Evolutionary conservation across 2,329 filamentous ascomycete species (phyloP).

Genomic region (Ceratocystiopsis minuta): DNA sequence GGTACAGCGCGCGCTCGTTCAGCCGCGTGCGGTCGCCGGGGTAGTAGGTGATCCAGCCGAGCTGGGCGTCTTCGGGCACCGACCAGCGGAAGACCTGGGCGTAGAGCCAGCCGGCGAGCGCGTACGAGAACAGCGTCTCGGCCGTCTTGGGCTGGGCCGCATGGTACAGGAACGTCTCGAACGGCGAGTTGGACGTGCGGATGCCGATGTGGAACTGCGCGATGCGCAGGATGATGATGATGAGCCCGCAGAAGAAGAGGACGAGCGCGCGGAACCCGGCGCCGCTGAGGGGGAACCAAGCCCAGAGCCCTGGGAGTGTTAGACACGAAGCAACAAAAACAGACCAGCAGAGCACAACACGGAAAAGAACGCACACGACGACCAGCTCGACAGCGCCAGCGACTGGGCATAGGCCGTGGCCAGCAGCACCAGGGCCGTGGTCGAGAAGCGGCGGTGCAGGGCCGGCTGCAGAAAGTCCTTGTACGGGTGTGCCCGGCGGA

Average conservation of each 20-base stretch:
- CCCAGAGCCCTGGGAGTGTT: constrained; percentile 48
- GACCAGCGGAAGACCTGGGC: constrained; percentile 68
- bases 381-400: constrained; percentile 49
- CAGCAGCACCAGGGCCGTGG: constrained; percentile 52
- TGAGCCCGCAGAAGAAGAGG: constrained; percentile 58
- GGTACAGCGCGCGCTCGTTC: constrained; percentile 74
- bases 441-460: constrained; percentile 71
- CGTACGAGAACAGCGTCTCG: constrained; percentile 60
- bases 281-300: constrained; percentile 66
- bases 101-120: constrained; percentile 61
- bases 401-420: constrained; percentile 56
- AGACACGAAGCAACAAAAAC: constrained; percentile 1
- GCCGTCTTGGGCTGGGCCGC: constrained; percentile 41
- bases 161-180: constrained; percentile 43
- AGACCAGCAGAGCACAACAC: neutral
- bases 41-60: constrained; percentile 57
- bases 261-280: constrained; percentile 57
- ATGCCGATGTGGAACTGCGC: constrained; percentile 61
- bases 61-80: constrained; percentile 35
- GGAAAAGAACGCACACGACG: constrained; percentile 39
- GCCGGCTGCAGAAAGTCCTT: constrained; percentile 83
- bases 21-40: constrained; percentile 55
- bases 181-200: constrained; percentile 50
- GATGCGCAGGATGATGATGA: constrained; percentile 71
- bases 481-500: constrained; percentile 43